These are phyloP conservation scores for Eucalyptus sideroxylon DNA, from an alignment of 345 rosid genomes.

Conservation along the genomic window DNA sequence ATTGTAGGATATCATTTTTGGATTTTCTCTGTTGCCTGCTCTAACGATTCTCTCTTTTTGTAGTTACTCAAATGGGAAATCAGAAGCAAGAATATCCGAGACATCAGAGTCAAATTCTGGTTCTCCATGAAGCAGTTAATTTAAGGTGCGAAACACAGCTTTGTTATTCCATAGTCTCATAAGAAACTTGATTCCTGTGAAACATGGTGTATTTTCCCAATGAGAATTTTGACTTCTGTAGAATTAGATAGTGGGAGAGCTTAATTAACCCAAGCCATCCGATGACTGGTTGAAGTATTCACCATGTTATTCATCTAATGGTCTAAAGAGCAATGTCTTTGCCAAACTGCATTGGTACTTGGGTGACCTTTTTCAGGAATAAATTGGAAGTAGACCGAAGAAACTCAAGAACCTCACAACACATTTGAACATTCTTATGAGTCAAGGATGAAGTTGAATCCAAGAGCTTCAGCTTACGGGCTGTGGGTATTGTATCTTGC, in stretches of 20 bases:
- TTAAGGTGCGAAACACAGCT: neutral
- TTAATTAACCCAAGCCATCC: neutral
- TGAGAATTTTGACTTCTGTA: neutral
- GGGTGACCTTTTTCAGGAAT: neutral
- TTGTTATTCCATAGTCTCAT: neutral
- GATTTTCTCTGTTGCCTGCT: neutral
- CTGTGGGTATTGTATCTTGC: neutral
- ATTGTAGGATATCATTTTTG: neutral
- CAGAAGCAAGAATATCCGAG: conserved; percentile 39
- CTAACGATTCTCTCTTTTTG: neutral
- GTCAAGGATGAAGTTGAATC: neutral
- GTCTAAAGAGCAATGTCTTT: neutral
- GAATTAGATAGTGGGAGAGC: neutral
- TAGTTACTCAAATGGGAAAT: conserved; percentile 80
- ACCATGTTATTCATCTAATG: neutral
- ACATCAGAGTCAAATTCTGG: conserved; percentile 27
- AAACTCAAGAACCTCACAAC: neutral
- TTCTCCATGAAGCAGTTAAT: conserved; percentile 19
- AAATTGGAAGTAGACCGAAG: neutral
- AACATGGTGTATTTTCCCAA: neutral
- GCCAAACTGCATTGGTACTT: neutral
- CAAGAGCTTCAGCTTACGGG: neutral
- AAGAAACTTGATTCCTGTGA: neutral
- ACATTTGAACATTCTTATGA: neutral
- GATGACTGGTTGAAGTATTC: neutral